phyloP scores from a whole-genome alignment of 2,329 filamentous ascomycete species.

The Aspergillus nomiae region DNA sequence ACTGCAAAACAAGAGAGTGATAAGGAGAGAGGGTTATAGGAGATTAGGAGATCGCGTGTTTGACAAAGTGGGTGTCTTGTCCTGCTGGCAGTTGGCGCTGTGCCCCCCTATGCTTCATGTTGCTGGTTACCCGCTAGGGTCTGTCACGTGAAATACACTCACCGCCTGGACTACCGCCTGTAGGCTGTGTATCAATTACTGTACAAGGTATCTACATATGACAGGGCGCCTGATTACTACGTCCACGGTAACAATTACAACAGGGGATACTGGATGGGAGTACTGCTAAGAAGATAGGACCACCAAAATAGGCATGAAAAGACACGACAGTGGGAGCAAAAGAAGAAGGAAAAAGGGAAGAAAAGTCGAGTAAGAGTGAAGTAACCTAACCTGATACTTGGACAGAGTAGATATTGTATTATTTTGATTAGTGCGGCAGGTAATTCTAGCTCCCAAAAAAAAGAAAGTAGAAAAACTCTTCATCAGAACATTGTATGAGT shows the following conservation, averaged over 20 bases:
- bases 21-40: slow-evolving; percentile 5
- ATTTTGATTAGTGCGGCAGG: neutral
- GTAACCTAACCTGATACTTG: neutral
- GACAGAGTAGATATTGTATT: neutral
- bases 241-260: neutral
- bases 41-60: slow-evolving; percentile 22
- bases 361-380: neutral
- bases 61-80: slow-evolving; percentile 27
- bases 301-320: neutral
- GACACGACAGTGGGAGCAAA: neutral
- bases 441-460: neutral
- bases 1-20: slow-evolving; percentile 5
- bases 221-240: neutral
- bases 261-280: neutral
- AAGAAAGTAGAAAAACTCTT: neutral
- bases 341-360: neutral
- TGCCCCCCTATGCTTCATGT: slow-evolving; percentile 28
- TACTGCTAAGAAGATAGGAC: neutral
- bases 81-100: slow-evolving; percentile 33
- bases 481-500: neutral
- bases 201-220: slow-evolving; percentile 2
- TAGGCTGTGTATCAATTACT: slow-evolving; percentile 10
- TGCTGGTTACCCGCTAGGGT: slow-evolving; percentile 24
- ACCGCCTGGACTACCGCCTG: slow-evolving; percentile 23
- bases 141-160: slow-evolving; percentile 21